Conservation (phyloP, 352 stramenopile species). For the Phytophthora constricta region DNA sequence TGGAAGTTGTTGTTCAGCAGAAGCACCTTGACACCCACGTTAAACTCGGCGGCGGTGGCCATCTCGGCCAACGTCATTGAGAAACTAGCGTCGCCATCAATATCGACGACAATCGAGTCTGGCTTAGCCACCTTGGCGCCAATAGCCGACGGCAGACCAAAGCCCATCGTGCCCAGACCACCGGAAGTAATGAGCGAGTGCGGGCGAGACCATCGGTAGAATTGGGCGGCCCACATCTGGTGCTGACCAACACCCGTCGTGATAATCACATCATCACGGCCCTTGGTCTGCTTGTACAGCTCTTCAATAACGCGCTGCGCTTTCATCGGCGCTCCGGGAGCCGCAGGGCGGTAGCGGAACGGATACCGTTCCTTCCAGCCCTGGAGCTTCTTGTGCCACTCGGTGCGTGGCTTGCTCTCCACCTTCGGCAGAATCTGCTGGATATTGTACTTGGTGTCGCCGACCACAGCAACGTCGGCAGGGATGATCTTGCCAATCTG, state of each 20-base stretch:
- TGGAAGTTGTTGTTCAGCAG: conserved; percentile 97
- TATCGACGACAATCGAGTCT: conserved; percentile 86
- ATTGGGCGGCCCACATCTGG: conserved; percentile 97
- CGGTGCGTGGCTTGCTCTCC: conserved; percentile 79
- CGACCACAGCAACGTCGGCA: conserved; percentile 76
- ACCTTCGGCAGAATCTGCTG: conserved; percentile 88
- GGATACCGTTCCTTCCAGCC: conserved; percentile 93
- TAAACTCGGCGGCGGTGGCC: conserved; percentile 94
- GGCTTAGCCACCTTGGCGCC: conserved; percentile 94
- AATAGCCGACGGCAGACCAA: conserved; percentile 93
- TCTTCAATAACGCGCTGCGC: conserved; percentile 94
- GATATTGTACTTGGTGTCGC: conserved; percentile 93
- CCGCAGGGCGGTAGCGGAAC: conserved; percentile 89
- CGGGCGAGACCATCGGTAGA: conserved; percentile 95
- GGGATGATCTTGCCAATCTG: conserved; percentile 89
- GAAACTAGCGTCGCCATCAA: conserved; percentile 96
- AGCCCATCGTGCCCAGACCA: conserved; percentile 96
- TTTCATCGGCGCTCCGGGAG: conserved; percentile 86
- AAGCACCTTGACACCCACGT: conserved; percentile 95
- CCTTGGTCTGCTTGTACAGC: conserved; percentile 94
- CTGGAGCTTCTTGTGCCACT: conserved; percentile 94
- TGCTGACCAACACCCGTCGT: conserved; percentile 97
- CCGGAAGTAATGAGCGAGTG: conserved; percentile 94
- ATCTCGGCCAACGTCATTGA: conserved; percentile 98
- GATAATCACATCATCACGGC: conserved; percentile 91